Evolutionary conservation across 2,329 filamentous ascomycete genomes (phyloP).

Genomic region (Incumbomyces lentus): DNA sequence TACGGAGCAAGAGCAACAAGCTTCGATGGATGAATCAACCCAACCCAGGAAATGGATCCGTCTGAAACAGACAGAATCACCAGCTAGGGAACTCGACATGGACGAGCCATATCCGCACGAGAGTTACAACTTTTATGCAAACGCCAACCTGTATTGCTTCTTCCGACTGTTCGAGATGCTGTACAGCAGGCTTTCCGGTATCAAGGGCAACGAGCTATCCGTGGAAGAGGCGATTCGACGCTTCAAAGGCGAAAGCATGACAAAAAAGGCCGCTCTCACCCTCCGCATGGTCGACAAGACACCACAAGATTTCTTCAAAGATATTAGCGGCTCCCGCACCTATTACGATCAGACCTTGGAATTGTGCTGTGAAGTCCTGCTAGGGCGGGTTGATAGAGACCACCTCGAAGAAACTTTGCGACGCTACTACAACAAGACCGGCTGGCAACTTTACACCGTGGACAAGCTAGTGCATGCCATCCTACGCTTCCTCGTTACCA

Average conservation of each 20-base stretch:
- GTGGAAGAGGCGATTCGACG: slow-evolving; percentile 66
- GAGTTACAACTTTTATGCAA: slow-evolving; percentile 83
- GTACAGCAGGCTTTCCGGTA: slow-evolving; percentile 69
- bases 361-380: slow-evolving; percentile 77
- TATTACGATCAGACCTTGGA: slow-evolving; percentile 80
- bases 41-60: slow-evolving; percentile 47
- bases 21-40: slow-evolving; percentile 47
- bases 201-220: slow-evolving; percentile 68
- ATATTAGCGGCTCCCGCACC: slow-evolving; percentile 52
- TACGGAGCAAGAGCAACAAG: slow-evolving; percentile 36
- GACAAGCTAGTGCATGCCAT: slow-evolving; percentile 78
- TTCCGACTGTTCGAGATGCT: slow-evolving; percentile 88
- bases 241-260: slow-evolving; percentile 39
- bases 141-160: slow-evolving; percentile 87
- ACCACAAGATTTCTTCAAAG: slow-evolving; percentile 62
- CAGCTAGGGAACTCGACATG: slow-evolving; percentile 41
- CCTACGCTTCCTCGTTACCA: slow-evolving; percentile 67
- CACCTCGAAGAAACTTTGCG: slow-evolving; percentile 85
- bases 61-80: slow-evolving; percentile 42
- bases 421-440: slow-evolving; percentile 79
- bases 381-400: slow-evolving; percentile 67
- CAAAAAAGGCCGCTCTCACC: slow-evolving; percentile 66
- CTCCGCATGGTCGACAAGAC: slow-evolving; percentile 75
- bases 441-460: slow-evolving; percentile 89
- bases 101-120: slow-evolving; percentile 74